phyloP scores from a whole-genome alignment of 2,329 filamentous ascomycete species.

The Clonostachys rhizophaga region DNA sequence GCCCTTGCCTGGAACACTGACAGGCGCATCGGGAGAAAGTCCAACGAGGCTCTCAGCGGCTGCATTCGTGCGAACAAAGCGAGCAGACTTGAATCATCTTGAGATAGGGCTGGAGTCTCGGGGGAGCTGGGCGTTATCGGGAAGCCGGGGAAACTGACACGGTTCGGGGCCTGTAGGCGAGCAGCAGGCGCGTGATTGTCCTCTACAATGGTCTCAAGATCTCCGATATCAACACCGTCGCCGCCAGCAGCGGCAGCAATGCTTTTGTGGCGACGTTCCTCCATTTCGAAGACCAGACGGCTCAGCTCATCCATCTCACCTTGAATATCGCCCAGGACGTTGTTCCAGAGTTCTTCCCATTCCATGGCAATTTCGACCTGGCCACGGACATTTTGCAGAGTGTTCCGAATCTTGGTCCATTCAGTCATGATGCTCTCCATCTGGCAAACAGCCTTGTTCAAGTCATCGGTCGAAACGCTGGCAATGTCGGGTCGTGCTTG shows the following conservation, averaged over 20 bases:
- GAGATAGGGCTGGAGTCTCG: slow-evolving; percentile 51
- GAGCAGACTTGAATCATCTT: slow-evolving; percentile 84
- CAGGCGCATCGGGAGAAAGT: slow-evolving; percentile 92
- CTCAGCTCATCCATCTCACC: slow-evolving; percentile 77
- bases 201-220: slow-evolving; percentile 90
- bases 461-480: slow-evolving; percentile 64
- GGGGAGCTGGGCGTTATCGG: slow-evolving; percentile 54
- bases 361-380: slow-evolving; percentile 98
- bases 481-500: slow-evolving; percentile 75
- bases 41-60: slow-evolving; percentile 83
- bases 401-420: slow-evolving; percentile 77
- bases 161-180: slow-evolving; percentile 52
- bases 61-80: slow-evolving; percentile 95
- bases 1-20: slow-evolving; percentile 81
- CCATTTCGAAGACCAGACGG: slow-evolving; percentile 92
- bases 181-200: slow-evolving; percentile 60
- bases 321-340: slow-evolving; percentile 87
- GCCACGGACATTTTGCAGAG: slow-evolving; percentile 73
- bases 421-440: slow-evolving; percentile 84
- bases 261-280: slow-evolving; percentile 84
- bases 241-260: slow-evolving; percentile 58
- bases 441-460: slow-evolving; percentile 73
- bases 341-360: slow-evolving; percentile 97
- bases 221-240: slow-evolving; percentile 73
- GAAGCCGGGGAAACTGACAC: slow-evolving; percentile 65